Base-by-base conservation (phyloP, 2,329 filamentous ascomycete species). In the Colletotrichum endophyticum region DNA sequence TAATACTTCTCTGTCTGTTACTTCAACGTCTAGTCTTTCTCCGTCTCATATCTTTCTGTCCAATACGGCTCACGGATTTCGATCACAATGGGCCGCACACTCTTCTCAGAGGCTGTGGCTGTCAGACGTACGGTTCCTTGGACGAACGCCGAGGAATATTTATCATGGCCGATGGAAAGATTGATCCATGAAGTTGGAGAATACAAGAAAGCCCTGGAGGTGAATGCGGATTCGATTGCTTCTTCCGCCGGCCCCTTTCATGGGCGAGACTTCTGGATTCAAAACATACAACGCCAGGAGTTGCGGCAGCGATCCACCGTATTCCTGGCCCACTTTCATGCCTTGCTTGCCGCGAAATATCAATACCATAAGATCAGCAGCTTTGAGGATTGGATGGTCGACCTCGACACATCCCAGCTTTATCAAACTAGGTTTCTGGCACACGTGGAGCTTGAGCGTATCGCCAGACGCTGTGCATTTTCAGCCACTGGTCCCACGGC, bases 151-250 rank as follows among this genome's bases (percentile, higher is more conserved):
- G 44, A 53, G 0, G 19, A 49, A 49, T 49, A 49, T 12, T 6
- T 0, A 0, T 12, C 8, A 49, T 49, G 39, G 39, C 5, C 39
- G 0, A 3, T n/a, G 19, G 5, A 49, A 49, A 49, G 3, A 4
- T 49, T 49, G 9, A 0, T 3, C 8, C 9, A n/a, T 7, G 5
- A n/a, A n/a, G 5, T n/a, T 1, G 0, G 2, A n/a, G 39, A n/a
- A 49, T n/a, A 19, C 19, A 19, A 0, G 1, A 49, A 49, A 49
- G 39, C 39, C 1, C 5, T 49, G 9, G 39, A 49, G 39, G 9
- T 12, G 19, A 44, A 44, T 12, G 19, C 16, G 5, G 19, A n/a
- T n/a, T 11, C 39, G 0, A 44, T n/a, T 11, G 19, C 8, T n/a
- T n/a, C 19, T 44, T 44, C 39, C 9, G 8, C 8, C 39, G 9